Evolutionary conservation across 345 rosid species (phyloP).

Genomic region (Anastatica hierochuntica): DNA sequence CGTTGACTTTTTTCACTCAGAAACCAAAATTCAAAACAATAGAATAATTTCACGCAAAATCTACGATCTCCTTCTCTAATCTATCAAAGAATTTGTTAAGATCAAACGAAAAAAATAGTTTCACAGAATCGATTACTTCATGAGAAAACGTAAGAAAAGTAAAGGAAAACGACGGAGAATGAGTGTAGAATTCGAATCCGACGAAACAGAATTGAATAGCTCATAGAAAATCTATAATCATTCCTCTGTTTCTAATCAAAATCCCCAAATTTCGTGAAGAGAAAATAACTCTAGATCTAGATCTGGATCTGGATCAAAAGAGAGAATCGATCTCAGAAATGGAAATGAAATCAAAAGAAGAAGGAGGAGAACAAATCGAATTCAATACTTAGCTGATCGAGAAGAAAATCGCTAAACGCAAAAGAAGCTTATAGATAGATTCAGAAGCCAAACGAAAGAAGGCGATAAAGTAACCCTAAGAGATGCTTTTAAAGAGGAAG

Average conservation of each 20-base stretch:
- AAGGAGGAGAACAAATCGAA: not conserved
- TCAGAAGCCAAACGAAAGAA: conserved; percentile 24
- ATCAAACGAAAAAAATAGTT: not conserved
- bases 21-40: not conserved
- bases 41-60: not conserved
- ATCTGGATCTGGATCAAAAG: not conserved
- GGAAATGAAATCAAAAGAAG: not conserved
- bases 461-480: not conserved
- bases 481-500: conserved; percentile 15
- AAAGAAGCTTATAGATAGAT: not conserved
- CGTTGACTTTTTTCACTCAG: not conserved
- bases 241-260: conserved; percentile 6
- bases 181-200: conserved; percentile 77
- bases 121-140: conserved; percentile 24
- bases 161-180: conserved; percentile 83
- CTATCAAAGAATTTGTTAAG: too few species aligned
- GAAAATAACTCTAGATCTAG: conserved; percentile 22
- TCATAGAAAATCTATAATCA: conserved; percentile 55
- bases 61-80: too few species aligned
- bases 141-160: conserved; percentile 88
- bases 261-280: conserved; percentile 4
- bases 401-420: conserved; percentile 5
- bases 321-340: conserved; percentile 8
- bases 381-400: conserved; percentile 25
- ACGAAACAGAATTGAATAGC: conserved; percentile 43